Percentiles rank a stretch among this genome's conserved stretches.
Conservation (phyloP, 768 basidiomycete genomes). For the Mycena indigotica region DNA sequence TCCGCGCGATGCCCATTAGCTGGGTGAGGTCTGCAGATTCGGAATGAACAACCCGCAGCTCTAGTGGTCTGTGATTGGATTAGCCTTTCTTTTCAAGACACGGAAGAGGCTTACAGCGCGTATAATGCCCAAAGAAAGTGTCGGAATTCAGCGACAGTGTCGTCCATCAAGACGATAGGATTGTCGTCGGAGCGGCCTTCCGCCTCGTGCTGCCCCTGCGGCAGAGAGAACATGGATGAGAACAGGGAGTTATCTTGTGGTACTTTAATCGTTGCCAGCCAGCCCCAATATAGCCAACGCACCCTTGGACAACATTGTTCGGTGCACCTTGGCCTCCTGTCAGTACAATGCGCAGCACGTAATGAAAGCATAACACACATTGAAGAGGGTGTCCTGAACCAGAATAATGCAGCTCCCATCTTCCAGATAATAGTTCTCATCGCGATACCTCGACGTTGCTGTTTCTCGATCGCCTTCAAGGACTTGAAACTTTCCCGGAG, state of each 20-base stretch:
- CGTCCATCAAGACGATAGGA: constrained; percentile 65
- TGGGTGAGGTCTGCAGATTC: constrained; percentile 52
- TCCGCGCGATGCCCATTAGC: constrained; percentile 63
- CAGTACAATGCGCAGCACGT: not conserved
- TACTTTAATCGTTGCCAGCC: not conserved
- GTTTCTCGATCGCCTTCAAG: constrained; percentile 3
- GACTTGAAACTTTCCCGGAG: constrained; percentile 16
- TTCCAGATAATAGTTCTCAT: constrained; percentile 62
- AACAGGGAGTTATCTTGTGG: constrained; percentile 58
- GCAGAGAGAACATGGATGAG: constrained; percentile 64
- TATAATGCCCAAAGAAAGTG: constrained; percentile 80
- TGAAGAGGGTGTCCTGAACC: constrained; percentile 68
- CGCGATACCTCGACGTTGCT: constrained; percentile 32
- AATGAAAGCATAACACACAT: constrained; percentile 43
- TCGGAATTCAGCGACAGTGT: constrained; percentile 65
- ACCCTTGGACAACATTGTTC: constrained; percentile 58
- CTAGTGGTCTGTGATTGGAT: constrained; percentile 53
- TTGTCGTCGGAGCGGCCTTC: constrained; percentile 69
- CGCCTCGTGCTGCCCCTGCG: constrained; percentile 49
- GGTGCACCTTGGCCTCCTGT: constrained; percentile 50
- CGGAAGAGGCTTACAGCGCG: constrained; percentile 56
- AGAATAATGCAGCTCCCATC: constrained; percentile 71
- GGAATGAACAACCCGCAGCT: constrained; percentile 52
- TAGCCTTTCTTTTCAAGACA: constrained; percentile 41
- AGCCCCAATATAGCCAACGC: not conserved